Conservation (phyloP, 768 basidiomycete genomes). For the Hygrocybe punicea region DNA sequence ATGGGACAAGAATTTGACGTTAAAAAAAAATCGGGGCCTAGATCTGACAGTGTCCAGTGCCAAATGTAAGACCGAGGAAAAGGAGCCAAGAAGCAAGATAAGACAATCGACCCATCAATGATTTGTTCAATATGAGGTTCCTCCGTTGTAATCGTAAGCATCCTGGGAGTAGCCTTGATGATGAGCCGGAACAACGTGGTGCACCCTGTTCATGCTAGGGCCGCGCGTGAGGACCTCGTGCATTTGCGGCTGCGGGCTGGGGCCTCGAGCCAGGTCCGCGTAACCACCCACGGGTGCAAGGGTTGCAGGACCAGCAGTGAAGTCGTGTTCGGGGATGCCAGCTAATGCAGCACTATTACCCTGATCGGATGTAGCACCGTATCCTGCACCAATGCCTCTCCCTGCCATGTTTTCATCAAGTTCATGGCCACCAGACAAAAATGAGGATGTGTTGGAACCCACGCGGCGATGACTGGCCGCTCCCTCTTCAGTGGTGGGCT, state of each 20-base stretch:
- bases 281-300: conserved; percentile 75
- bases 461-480: conserved; percentile 49
- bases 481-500: conserved; percentile 56
- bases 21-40: not conserved
- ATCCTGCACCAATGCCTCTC: conserved; percentile 22
- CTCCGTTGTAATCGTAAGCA: conserved; percentile 34
- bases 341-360: conserved; percentile 31
- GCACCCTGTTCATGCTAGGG: conserved; percentile 44
- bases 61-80: not conserved
- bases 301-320: conserved; percentile 56
- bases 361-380: conserved; percentile 29
- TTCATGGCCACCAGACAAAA: conserved; percentile 55
- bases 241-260: conserved; percentile 68
- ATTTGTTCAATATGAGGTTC: conserved; percentile 2
- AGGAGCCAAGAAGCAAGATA: not conserved
- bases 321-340: conserved; percentile 66
- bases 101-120: not conserved
- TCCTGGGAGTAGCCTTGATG: conserved; percentile 50
- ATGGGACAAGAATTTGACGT: not conserved
- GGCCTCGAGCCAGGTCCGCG: conserved; percentile 75
- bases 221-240: conserved; percentile 46
- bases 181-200: conserved; percentile 61
- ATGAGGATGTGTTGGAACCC: conserved; percentile 63
- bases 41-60: conserved; percentile 3
- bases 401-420: conserved; percentile 22